These are phyloP conservation scores for Colletotrichum orchidophilum DNA, from an alignment of 2,329 filamentous ascomycete genomes.

Conservation along the genomic window DNA sequence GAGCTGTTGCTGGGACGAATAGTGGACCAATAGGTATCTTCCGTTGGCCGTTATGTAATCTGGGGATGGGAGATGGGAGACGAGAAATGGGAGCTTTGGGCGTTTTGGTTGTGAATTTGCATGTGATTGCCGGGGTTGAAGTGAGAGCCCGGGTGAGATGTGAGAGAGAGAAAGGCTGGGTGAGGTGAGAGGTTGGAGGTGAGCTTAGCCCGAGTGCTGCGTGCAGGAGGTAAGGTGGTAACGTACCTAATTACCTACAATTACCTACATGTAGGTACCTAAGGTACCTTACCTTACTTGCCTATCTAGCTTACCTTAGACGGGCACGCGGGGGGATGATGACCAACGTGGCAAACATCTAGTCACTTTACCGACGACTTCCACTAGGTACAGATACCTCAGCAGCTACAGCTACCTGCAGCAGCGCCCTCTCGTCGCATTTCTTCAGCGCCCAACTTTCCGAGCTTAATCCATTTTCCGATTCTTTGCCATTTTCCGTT, in stretches of 20 bases:
- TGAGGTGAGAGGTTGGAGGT: not conserved
- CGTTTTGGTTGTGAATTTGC: constrained; percentile 6
- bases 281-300: no score
- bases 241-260: not conserved
- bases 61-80: not conserved
- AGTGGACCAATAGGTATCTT: not conserved
- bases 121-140: constrained; percentile 25
- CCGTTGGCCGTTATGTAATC: not conserved
- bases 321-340: not conserved
- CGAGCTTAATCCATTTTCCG: not conserved
- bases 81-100: not conserved
- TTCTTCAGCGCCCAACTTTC: not conserved
- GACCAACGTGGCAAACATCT: no score
- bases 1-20: not conserved
- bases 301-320: no score
- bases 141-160: not conserved
- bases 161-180: not conserved
- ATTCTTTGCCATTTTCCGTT: not conserved
- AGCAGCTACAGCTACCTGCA: not conserved
- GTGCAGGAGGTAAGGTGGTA: no score
- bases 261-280: not conserved
- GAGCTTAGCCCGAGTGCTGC: no score
- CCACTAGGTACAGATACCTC: not conserved
- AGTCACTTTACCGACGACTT: no score
- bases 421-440: not conserved